These are phyloP conservation scores for Aspergillus hiratsukae DNA, from an alignment of 2,329 filamentous ascomycete genomes.

Conservation along the genomic window DNA sequence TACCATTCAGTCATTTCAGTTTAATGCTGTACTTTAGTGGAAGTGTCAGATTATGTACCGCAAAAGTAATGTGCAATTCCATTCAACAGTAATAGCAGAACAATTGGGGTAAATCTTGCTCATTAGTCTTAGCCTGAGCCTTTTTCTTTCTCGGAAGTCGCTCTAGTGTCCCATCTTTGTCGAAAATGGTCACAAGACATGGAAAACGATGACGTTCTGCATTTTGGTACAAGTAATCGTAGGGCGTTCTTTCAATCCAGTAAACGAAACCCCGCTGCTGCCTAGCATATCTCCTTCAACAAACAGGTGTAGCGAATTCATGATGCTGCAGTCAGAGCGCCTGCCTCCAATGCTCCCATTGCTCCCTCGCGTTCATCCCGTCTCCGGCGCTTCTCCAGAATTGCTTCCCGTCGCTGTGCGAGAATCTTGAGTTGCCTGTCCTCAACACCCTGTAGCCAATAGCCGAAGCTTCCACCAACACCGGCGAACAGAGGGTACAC, in stretches of 20 bases:
- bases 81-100: background rate
- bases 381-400: constrained; percentile 86
- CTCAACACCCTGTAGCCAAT: constrained; percentile 93
- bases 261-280: background rate
- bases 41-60: background rate
- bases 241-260: background rate
- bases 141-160: background rate
- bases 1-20: background rate
- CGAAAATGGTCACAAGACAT: background rate
- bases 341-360: constrained; percentile 37
- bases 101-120: background rate
- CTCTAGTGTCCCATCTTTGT: background rate
- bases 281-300: background rate
- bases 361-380: constrained; percentile 62
- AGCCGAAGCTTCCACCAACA: constrained; percentile 86
- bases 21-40: background rate
- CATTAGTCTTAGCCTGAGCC: background rate
- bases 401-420: constrained; percentile 68
- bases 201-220: constrained; percentile 18
- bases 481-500: constrained; percentile 85
- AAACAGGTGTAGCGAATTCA: constrained; percentile 17
- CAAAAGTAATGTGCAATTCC: background rate
- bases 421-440: constrained; percentile 73
- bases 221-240: constrained; percentile 29
- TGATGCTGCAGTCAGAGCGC: constrained; percentile 33